Base-by-base conservation (phyloP, 495 filamentous ascomycete species). In the Parachaetomium inaequale region DNA sequence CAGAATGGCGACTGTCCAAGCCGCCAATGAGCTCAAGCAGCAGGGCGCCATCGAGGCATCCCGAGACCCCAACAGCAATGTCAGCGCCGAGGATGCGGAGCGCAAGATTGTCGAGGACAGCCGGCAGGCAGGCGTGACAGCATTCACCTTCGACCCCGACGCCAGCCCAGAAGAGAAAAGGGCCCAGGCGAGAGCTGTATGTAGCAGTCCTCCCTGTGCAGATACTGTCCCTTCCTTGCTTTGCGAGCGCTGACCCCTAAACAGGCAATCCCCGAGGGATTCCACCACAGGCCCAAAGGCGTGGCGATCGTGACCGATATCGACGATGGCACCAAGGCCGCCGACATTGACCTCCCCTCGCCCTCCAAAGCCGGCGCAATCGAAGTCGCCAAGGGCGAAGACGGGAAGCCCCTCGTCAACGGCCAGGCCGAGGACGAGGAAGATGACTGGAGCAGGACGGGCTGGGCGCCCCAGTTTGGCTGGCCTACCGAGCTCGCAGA, bases 391-490 rank as follows among this genome's bases (percentile, higher is more conserved):
- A 79, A 77, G 53, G 76, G 72, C 62, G 69, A 67, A 28, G 75
- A 82, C 47, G 80, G 78, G 0, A 78, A 80, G 25, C 68, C 77
- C 14, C 73, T 79, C 12, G 73, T 74, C 34, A 72, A 79, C 34
- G 78, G 72, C 28, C 74, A 78, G 14, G 58, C 11, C 68, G 85
- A 89, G 59, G 85, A 89, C 42, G 76, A 87, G 66, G 80, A 79
- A 25, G 73, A 76, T 15, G 76, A 83, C 59, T 85, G 86, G 76
- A 84, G 84, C 70, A 80, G 85, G 31, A 88, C 88, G 3, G 95
- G 95, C 40, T 97, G 95, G 93, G 87, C 87, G 10, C 94, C 95
- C 11, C 83, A 85, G 61, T 95, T 96, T 68, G 90, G 89, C 26
- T 81, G 78, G 78, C 77, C 78, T 12, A 71, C 63, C 21, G 82